Evolutionary conservation across 192 early-diverging fungal genomes (phyloP), one percentile per base, ranked within the genome.

Genomic region (Gonapodya prolifera): DNA sequence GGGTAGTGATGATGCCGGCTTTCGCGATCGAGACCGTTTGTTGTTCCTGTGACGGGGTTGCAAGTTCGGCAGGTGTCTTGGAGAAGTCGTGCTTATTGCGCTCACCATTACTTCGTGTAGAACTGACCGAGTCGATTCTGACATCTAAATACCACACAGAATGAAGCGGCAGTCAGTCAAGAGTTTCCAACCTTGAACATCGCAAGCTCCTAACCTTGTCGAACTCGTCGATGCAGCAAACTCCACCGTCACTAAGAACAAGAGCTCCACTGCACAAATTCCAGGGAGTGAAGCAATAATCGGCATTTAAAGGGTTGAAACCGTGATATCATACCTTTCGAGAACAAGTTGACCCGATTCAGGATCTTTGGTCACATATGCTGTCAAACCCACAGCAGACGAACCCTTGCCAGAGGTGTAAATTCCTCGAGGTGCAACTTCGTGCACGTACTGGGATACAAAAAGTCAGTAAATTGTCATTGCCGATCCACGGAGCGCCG

Each of bases 191-290:
- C n/a, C n/a, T n/a, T n/a, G n/a, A n/a, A n/a, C 73, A 75, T 75
- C n/a, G n/a, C n/a, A n/a, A n/a, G n/a, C n/a, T n/a, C n/a, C n/a
- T n/a, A n/a, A n/a, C n/a, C n/a, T 98, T 99, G 85, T 98, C 97
- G 88, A 99, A 99, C 84, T 99, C 97, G 83, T 99, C 97, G 80
- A 99, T 99, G 81, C 94, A 95, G 79, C 97, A 99, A 13, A 99
- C 85, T 78, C 97, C 97, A 70, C 94, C 95, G 84, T 99, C 97
- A 79, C 91, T 92, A 35, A 99, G 85, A 8, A 99, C 97, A 35
- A 99, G 83, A 0, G 97, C 97, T 84, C 97, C 97, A 80, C 94
- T 91, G 36, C 29, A 34, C 74, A 30, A 70, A 45, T 69, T 45
- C 36, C 17, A 77, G 61, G 69, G 16, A 73, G 29, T 32, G 33